Evolutionary conservation across 495 filamentous ascomycete genomes (phyloP).

Genomic region (Astrocystis sublimbata): DNA sequence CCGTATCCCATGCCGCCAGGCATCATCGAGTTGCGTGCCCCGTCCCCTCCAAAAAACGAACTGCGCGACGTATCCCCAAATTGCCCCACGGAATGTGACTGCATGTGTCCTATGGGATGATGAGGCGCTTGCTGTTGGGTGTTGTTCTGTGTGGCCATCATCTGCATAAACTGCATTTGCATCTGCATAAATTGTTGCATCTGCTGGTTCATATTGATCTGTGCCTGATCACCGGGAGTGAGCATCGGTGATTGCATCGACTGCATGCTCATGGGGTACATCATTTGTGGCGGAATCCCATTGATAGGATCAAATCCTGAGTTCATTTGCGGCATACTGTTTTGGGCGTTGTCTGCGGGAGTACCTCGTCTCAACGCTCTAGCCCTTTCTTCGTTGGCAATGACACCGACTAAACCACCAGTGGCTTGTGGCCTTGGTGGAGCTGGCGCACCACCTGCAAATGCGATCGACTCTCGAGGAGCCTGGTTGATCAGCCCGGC

Average conservation of each 20-base stretch:
- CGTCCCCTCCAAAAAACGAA: constrained; percentile 44
- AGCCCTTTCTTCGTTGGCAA: constrained; percentile 79
- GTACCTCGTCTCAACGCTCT: constrained; percentile 77
- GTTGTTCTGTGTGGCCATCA: constrained; percentile 56
- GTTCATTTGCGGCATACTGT: constrained; percentile 32
- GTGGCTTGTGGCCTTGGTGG: constrained; percentile 47
- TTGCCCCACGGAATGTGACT: constrained; percentile 35
- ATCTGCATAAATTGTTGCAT: constrained; percentile 91
- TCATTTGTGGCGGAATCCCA: constrained; percentile 50
- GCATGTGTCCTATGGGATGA: constrained; percentile 38
- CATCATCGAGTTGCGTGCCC: constrained; percentile 40
- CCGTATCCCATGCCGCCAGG: constrained; percentile 26
- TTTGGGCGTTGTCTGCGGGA: constrained; percentile 56
- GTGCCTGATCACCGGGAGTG: constrained; percentile 68
- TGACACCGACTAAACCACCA: constrained; percentile 87
- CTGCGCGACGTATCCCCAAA: constrained; percentile 43
- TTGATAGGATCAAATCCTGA: constrained; percentile 44
- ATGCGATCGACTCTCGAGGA: constrained; percentile 74
- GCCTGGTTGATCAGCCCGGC: constrained; percentile 74
- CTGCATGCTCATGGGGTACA: constrained; percentile 47
- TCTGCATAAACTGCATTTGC: constrained; percentile 92
- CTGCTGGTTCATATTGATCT: constrained; percentile 82
- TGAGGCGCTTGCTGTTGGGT: constrained; percentile 32
- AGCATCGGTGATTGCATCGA: constrained; percentile 45
- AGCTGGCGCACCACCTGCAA: constrained; percentile 63